A percentile compares a stretch with the other conserved stretches of the same genome.
These are phyloP conservation scores for Trypanosoma boissoni DNA, from an alignment of 208 protist species.

Conservation along the genomic window DNA sequence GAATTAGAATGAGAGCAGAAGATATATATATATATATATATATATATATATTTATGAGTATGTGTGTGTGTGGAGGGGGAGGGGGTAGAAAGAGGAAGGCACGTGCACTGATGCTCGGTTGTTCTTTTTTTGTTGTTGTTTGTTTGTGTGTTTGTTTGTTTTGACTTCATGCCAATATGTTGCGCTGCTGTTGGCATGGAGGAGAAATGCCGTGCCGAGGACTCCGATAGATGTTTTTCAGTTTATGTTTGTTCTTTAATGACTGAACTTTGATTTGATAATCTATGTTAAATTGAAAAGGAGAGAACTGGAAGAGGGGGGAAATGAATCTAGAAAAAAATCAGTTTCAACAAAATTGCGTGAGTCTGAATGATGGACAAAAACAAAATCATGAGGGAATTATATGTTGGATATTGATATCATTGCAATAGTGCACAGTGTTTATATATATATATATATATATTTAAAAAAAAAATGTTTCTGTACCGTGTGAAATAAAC, in stretches of 20 bases:
- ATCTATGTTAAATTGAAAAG: neutral
- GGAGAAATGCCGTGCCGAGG: too few species aligned
- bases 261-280: neutral
- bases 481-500: too few species aligned
- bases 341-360: too few species aligned
- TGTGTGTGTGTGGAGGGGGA: neutral
- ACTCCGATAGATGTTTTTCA: too few species aligned
- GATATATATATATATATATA: slow-evolving; percentile 4
- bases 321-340: slow-evolving; percentile 4
- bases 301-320: neutral
- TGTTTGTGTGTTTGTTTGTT: neutral
- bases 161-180: neutral
- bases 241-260: slow-evolving; percentile 2
- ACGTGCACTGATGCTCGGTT: neutral
- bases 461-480: too few species aligned
- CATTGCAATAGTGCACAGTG: too few species aligned
- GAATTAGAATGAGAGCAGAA: neutral
- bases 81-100: neutral
- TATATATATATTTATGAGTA: too few species aligned
- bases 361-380: too few species aligned
- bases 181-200: too few species aligned
- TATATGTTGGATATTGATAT: too few species aligned
- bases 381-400: too few species aligned
- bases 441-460: too few species aligned
- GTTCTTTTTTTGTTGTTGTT: neutral